Evolutionary conservation across 2,329 filamentous ascomycete species (phyloP).

Genomic region (Pyricularia sp.): DNA sequence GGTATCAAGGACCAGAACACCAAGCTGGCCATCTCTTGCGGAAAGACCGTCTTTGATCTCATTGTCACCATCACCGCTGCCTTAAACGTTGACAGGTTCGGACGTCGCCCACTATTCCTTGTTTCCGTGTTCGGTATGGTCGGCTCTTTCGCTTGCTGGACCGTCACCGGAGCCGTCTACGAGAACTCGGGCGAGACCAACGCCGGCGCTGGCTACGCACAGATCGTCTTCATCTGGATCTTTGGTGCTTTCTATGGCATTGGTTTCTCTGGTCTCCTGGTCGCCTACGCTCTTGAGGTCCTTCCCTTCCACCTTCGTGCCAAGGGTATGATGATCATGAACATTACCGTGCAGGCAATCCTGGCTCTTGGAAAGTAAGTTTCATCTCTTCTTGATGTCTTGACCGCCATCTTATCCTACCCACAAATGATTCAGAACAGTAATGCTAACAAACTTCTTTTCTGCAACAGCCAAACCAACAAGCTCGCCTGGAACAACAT

Average conservation of each 20-base stretch:
- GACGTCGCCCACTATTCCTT: constrained; percentile 45
- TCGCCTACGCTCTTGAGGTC: constrained; percentile 49
- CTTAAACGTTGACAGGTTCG: constrained; percentile 37
- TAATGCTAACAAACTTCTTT: background rate
- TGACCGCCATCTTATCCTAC: background rate
- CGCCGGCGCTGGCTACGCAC: constrained; percentile 36
- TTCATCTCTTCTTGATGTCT: constrained; percentile 9
- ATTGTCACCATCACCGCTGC: constrained; percentile 46
- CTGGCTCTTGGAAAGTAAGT: constrained; percentile 9
- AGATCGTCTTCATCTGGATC: constrained; percentile 50
- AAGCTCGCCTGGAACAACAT: constrained; percentile 52
- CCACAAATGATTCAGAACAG: too few species aligned
- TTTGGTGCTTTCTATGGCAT: constrained; percentile 52
- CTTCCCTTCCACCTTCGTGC: constrained; percentile 48
- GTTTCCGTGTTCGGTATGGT: constrained; percentile 36
- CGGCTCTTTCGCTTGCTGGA: constrained; percentile 38
- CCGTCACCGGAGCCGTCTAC: constrained; percentile 41
- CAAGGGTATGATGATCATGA: constrained; percentile 29
- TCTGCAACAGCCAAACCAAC: constrained; percentile 44
- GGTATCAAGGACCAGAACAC: constrained; percentile 48
- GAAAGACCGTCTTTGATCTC: constrained; percentile 50
- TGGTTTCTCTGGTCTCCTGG: constrained; percentile 47
- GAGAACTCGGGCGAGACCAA: constrained; percentile 34
- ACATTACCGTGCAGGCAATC: constrained; percentile 12
- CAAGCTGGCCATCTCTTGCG: constrained; percentile 45